Base-by-base conservation (phyloP, 1,139 yeast genomes). In the Lipomyces yarrowii region DNA sequence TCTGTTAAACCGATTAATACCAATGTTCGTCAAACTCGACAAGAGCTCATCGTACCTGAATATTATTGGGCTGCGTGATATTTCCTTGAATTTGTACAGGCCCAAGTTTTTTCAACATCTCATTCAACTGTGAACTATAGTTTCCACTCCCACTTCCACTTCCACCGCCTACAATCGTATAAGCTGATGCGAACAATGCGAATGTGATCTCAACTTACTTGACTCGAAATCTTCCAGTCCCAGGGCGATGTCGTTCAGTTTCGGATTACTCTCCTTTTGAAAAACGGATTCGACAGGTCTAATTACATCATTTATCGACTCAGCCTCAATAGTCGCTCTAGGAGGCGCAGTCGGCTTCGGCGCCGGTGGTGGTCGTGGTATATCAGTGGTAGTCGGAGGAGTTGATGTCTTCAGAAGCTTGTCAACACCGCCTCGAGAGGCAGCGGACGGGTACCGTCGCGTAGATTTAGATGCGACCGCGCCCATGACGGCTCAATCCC, bases 401-500 rank as follows among this genome's bases (percentile, higher is more conserved):
- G 21, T 62, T 23, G 61, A 54, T 2, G 42, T 10, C 32, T 56
- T 57, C 53, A 61, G 30, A 8, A 64, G 30, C 18, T 56, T 53
- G 7, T 51, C 60, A 11, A 58, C 23, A 13, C 64, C 64, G 18
- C 63, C 65, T 3, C 68, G 68, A 39, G 68, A 35, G 6, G 52
- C 54, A 10, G 68, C 63, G 8, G 65, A 53, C 7, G 68, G 68
- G 52, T 64, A 64, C 32, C 63, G 61, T 11, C 68, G 46, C n/a
- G 65, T 37, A 13, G 67, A 54, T 26, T 62, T 62, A 15, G 67
- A 64, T 11, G 53, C 21, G 6, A 61, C 57, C 1, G 65, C 54
- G 26, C 67, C 67, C 67, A 64, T 64, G 30, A 7, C 10, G 21
- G 18, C 18, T 18, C 48, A 42, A 42, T 42, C 48, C 10, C 21